Conservation (phyloP, 78 protist genomes). For the Bigelowiella natans region DNA sequence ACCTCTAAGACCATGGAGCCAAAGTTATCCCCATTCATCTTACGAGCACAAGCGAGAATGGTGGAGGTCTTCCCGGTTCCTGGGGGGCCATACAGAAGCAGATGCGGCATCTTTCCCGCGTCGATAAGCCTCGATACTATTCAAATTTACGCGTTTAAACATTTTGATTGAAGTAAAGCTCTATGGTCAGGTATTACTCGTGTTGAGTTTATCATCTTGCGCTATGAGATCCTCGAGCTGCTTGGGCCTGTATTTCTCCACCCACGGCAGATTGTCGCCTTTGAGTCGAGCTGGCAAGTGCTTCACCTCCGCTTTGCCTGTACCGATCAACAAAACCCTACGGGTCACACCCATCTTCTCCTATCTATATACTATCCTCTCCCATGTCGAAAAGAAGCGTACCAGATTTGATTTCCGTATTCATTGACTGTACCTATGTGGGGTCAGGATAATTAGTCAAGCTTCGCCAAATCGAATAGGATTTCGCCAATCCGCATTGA, state of each 20-base stretch:
- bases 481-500: too few relatives aligned
- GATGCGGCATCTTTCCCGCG: slow-evolving; percentile 65
- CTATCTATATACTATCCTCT: too few relatives aligned
- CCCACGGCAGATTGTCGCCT: slow-evolving; percentile 48
- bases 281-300: too few relatives aligned
- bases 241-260: slow-evolving; percentile 76
- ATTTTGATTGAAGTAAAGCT: slow-evolving; percentile 40
- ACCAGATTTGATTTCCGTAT: too few relatives aligned
- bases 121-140: not conserved
- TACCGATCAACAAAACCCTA: too few relatives aligned
- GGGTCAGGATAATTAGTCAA: too few relatives aligned
- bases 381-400: too few relatives aligned
- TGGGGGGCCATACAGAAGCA: slow-evolving; percentile 93
- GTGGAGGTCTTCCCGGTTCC: slow-evolving; percentile 99
- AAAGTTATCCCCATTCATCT: slow-evolving; percentile 64
- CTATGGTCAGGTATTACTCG: slow-evolving; percentile 7
- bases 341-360: too few relatives aligned
- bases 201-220: slow-evolving; percentile 62
- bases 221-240: slow-evolving; percentile 46
- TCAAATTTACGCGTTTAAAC: not conserved
- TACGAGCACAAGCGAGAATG: slow-evolving; percentile 78
- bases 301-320: too few relatives aligned
- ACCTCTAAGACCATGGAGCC: slow-evolving; percentile 3
- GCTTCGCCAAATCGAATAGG: too few relatives aligned
- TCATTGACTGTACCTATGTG: too few relatives aligned